Evolutionary conservation across 2,329 filamentous ascomycete genomes (phyloP), one percentile per base, ranked within the genome.

Genomic region (Colletotrichum somersetense): DNA sequence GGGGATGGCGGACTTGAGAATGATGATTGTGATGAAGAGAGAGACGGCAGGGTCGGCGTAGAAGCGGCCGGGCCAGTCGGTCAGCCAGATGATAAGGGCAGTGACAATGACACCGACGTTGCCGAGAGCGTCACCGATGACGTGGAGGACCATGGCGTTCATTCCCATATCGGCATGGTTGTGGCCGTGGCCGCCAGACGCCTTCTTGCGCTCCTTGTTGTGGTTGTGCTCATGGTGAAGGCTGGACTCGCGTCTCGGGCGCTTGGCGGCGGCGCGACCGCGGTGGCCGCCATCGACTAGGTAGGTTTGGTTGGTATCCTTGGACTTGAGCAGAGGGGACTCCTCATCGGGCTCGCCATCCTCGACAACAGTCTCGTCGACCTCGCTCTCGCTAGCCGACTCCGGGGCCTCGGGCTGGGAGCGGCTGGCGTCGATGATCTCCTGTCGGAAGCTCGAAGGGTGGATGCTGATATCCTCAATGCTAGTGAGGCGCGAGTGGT

Each of bases 11-110:
- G 93, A 93, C 75, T 88, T 88, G 71, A 92, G 87, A 73, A 93
- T 92, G 76, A 92, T 92, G 71, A 95, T 82, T 1, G 96, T 98
- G 81, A 99, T 99, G 81, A 98, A 88, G 20, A 99, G 89, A 0
- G 96, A 99, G 72, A 99, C 96, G 23, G 91, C 89, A 0, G 96
- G 96, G 79, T 99, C 96, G 55, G 94, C 92, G 79, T 98, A 98
- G 84, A 90, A 93, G 75, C 93, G 91, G 85, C 92, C 95, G 6
- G 89, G 87, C 87, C 90, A 97, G 65, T 92, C 86, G 1, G 94
- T 96, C 69, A 97, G 87, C 95, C 95, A 98, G 83, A 99, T 98
- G 79, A 96, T 87, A 46, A 97, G 87, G 5, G 93, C 94, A 5
- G 94, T 94, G 59, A 87, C 87, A 74, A 97, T 97, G 75, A 97